Conservation (phyloP, 352 stramenopile species). For the Pythium volutum region DNA sequence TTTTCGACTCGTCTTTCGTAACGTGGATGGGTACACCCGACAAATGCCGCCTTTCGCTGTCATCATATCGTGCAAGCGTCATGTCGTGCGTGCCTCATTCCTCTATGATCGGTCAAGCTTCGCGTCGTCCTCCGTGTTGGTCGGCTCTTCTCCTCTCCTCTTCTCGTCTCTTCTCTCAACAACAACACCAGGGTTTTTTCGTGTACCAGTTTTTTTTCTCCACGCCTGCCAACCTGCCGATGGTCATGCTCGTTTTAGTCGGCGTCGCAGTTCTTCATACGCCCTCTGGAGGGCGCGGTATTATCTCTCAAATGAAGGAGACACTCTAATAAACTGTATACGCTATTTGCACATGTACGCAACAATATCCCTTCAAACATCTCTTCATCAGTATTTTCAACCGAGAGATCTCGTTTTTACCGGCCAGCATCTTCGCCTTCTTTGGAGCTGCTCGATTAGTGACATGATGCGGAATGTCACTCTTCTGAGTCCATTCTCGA, state of each 20-base stretch:
- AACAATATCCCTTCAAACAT: background rate
- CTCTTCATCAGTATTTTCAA: background rate
- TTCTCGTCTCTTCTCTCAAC: too few species aligned
- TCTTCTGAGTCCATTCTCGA: background rate
- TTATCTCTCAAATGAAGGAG: conserved; percentile 5
- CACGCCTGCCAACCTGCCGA: background rate
- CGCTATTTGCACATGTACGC: conserved; percentile 4
- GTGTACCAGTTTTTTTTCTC: conserved; percentile 5
- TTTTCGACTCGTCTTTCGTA: background rate
- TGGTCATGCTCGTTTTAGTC: background rate
- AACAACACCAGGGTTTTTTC: background rate
- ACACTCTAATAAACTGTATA: conserved; percentile 4
- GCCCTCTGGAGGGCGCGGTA: conserved; percentile 3
- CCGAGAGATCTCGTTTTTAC: too few species aligned
- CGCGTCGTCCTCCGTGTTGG: background rate
- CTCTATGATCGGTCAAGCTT: background rate
- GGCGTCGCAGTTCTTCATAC: background rate
- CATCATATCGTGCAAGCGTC: background rate
- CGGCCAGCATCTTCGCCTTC: too few species aligned
- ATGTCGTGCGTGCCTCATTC: background rate
- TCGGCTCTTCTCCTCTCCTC: background rate
- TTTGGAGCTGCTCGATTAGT: background rate
- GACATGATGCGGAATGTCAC: conserved; percentile 2
- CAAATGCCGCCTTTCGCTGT: background rate
- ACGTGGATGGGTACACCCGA: background rate